Evolutionary conservation across 176 grass and related monocot species (phyloP), one percentile per base, ranked within the genome.

Genomic region (Hordeum vulgare): DNA sequence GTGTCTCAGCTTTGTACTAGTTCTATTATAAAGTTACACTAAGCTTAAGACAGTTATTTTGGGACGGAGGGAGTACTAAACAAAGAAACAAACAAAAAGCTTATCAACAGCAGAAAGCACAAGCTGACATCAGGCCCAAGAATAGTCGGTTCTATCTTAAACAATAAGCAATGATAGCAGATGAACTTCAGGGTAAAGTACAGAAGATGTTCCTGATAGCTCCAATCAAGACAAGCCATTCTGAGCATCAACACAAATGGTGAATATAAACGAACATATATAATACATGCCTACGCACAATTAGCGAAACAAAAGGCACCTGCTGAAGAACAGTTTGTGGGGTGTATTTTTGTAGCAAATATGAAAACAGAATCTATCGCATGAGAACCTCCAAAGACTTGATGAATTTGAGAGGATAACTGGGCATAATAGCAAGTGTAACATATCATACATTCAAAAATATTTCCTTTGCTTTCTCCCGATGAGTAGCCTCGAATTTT

Each of bases 401-500:
- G 34, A 85, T 17, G 35, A 68, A 76, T 42, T 25, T 44, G 17
- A 77, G 37, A 28, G 6, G 28, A 40, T 49, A 56, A 61, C 33
- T 59, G 18, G 39, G 21, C 14, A 36, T 28, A 49, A 25, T 73
- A 63, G 47, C 15, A 77, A 72, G 41, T 45, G 36, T 82, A 71
- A 80, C 64, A 72, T 18, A 86, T 34, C 81, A 70, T 91, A 94
- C 95, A 81, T 53, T 93, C 9, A 80, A 89, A 89, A 90, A 98
- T 39, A 98, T 85, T 67, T 98, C 95, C 91, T 95, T 98, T 71
- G 95, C 92, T 91, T 98, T 98, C 75, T 98, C 95, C 76, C 91
- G 77, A 81, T 98, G 95, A 70, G 89, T 93, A 73, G 92, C 90
- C 88, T 98, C 95, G 75, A 98, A 84, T 89, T 98, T 98, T 9